phyloP scores from a whole-genome alignment of 1,139 yeast genomes.

The Candida gigantensis region DNA sequence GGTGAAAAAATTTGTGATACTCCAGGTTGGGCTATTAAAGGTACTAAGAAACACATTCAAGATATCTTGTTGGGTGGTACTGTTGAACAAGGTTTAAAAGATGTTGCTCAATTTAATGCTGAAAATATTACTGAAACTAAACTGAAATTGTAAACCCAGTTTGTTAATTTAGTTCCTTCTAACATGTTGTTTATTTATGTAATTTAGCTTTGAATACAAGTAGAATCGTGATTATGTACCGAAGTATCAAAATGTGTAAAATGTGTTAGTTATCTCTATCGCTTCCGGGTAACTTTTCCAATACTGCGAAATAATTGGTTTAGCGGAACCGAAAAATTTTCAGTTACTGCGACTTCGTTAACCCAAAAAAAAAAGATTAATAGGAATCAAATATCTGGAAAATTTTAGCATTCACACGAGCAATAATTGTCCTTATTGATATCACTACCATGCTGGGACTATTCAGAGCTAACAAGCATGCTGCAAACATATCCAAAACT shows the following conservation, averaged over 20 bases:
- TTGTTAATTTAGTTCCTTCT: no score
- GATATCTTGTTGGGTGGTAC: conserved; percentile 49
- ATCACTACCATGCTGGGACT: conserved; percentile 2
- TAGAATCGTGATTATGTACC: no score
- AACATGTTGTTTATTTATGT: no score
- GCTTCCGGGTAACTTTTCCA: neutral
- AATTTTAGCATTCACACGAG: neutral
- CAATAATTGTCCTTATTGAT: no score
- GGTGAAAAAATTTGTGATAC: conserved; percentile 52
- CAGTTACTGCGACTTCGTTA: no score
- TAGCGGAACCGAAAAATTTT: neutral
- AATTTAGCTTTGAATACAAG: no score
- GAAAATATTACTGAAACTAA: conserved; percentile 29
- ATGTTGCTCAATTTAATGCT: conserved; percentile 57
- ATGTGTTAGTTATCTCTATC: no score
- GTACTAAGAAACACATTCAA: conserved; percentile 62
- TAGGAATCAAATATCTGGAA: neutral
- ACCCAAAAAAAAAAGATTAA: neutral
- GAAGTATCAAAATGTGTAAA: no score
- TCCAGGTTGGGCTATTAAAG: conserved; percentile 63
- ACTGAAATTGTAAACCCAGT: conserved; percentile 9
- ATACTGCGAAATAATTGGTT: neutral
- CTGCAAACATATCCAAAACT: conserved; percentile 1
- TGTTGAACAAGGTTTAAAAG: conserved; percentile 50
- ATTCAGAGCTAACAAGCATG: conserved; percentile 6